phyloP scores from a whole-genome alignment of 352 stramenopile species.

The Globisporangium canariense region DNA sequence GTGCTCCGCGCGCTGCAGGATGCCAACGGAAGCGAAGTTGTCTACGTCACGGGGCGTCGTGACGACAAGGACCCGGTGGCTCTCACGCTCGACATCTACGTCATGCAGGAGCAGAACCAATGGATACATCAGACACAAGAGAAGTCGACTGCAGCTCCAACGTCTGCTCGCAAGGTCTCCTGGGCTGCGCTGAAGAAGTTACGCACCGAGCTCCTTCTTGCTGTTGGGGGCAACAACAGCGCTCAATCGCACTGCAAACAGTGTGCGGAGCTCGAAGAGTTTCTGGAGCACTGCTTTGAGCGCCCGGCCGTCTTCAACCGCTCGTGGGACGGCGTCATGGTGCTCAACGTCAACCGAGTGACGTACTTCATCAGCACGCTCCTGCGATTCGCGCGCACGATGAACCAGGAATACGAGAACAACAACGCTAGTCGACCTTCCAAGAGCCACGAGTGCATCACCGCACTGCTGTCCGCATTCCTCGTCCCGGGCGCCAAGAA shows the following conservation, averaged over 20 bases:
- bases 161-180: background rate
- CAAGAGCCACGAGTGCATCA: background rate
- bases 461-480: background rate
- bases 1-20: background rate
- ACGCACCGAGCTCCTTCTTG: background rate
- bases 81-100: constrained; percentile 8
- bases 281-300: constrained; percentile 8
- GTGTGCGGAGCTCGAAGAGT: background rate
- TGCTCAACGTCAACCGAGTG: background rate
- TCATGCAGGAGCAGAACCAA: background rate
- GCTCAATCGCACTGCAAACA: background rate
- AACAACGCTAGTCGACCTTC: background rate
- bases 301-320: constrained; percentile 3
- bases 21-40: background rate
- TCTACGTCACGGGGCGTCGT: background rate
- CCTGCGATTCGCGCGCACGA: background rate
- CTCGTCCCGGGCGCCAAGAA: background rate
- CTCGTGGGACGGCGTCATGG: constrained; percentile 5
- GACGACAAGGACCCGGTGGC: background rate
- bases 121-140: background rate
- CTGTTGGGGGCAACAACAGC: background rate
- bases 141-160: background rate
- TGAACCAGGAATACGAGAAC: background rate
- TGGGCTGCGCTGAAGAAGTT: background rate
- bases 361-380: constrained; percentile 6